phyloP scores from a whole-genome alignment of 176 grass and related monocot genomes.

The Olyra latifolia region DNA sequence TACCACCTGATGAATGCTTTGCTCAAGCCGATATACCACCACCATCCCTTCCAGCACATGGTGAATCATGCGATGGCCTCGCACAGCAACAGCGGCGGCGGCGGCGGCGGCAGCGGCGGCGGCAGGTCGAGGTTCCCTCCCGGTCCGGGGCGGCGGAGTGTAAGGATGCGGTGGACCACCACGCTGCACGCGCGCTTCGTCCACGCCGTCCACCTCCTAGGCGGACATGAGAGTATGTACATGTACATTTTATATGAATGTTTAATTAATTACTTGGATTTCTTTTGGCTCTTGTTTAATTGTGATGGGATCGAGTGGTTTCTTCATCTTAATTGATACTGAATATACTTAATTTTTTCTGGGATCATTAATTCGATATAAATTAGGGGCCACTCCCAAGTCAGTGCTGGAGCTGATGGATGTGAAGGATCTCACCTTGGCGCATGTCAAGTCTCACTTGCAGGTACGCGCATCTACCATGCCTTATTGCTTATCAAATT shows the following conservation, averaged over 20 bases:
- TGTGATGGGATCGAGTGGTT: not conserved
- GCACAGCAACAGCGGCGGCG: not conserved
- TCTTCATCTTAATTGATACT: too few relatives aligned
- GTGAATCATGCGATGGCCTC: not conserved
- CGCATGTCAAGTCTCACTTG: slow-evolving; percentile 56
- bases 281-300: not conserved
- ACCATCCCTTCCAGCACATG: not conserved
- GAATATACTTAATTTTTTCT: too few relatives aligned
- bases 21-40: slow-evolving; percentile 38
- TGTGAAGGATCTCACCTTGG: slow-evolving; percentile 61
- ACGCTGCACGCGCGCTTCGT: slow-evolving; percentile 47
- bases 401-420: slow-evolving; percentile 58
- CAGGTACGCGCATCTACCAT: too few relatives aligned
- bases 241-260: too few relatives aligned
- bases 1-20: slow-evolving; percentile 10
- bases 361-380: not conserved
- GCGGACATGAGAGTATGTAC: slow-evolving; percentile 48
- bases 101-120: too few relatives aligned
- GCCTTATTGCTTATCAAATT: not conserved
- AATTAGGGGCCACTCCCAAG: slow-evolving; percentile 46
- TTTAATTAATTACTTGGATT: not conserved
- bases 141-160: slow-evolving; percentile 30
- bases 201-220: slow-evolving; percentile 45
- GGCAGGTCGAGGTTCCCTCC: slow-evolving; percentile 34
- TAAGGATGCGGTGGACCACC: slow-evolving; percentile 45